Conservation (phyloP, 441 rosid species). For the Capsella rubella region DNA sequence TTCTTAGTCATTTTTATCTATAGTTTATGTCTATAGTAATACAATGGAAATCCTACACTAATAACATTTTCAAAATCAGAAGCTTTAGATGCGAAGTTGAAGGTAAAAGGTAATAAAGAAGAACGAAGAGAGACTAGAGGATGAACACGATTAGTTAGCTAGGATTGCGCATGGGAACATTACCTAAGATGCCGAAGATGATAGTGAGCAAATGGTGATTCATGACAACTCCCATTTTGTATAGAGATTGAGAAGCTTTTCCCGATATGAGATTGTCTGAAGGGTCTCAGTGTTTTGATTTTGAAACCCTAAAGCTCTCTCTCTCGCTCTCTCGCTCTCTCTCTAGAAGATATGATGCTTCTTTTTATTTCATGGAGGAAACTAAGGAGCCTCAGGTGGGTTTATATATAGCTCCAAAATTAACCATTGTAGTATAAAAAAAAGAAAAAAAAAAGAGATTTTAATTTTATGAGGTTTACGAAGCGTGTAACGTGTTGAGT, state of each 20-base stretch:
- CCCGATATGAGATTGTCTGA: slow-evolving; percentile 11
- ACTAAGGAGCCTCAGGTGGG: slow-evolving; percentile 44
- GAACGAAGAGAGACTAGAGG: not conserved
- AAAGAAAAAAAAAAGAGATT: slow-evolving; percentile 30
- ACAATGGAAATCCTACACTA: slow-evolving; percentile 14
- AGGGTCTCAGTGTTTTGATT: slow-evolving; percentile 34
- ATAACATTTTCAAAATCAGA: not conserved
- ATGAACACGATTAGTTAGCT: not conserved
- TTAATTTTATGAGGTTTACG: slow-evolving; percentile 8
- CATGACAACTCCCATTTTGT: slow-evolving; percentile 48
- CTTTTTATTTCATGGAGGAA: slow-evolving; percentile 38
- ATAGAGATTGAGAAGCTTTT: slow-evolving; percentile 3
- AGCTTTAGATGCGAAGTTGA: slow-evolving; percentile 30
- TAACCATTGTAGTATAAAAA: slow-evolving; percentile 30
- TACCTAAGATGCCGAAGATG: slow-evolving; percentile 82
- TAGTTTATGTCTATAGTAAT: slow-evolving; percentile 12
- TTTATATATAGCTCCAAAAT: slow-evolving; percentile 46
- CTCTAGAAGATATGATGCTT: slow-evolving; percentile 9
- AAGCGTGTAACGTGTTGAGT: slow-evolving; percentile 45
- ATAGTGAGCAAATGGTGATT: slow-evolving; percentile 47
- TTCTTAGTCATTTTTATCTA: not conserved
- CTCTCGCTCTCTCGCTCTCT: slow-evolving; percentile 12
- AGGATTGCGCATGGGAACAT: not conserved
- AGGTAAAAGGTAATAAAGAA: not conserved
- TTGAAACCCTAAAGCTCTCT: slow-evolving; percentile 53